These are phyloP conservation scores for Pecoramyces ruminantium DNA, from an alignment of 192 early-diverging fungal genomes.

Conservation along the genomic window DNA sequence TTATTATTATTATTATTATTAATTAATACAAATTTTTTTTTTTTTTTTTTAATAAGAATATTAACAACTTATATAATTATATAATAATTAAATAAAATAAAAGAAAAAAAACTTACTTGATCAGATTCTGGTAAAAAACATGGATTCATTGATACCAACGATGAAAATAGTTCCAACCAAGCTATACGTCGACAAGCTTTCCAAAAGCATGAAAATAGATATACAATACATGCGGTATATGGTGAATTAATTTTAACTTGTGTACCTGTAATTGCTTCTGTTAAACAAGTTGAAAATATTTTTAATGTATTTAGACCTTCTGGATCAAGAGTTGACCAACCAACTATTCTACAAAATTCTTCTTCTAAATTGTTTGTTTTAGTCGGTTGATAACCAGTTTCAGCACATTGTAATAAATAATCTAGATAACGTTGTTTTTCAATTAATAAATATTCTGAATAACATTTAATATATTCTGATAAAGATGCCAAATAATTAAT, in stretches of 20 bases:
- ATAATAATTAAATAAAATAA: too few species aligned
- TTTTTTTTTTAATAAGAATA: too few species aligned
- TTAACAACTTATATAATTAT: too few species aligned
- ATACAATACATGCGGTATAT: not conserved
- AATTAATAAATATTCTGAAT: not conserved
- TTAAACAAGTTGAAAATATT: not conserved
- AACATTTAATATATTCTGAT: not conserved
- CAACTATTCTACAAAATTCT: not conserved
- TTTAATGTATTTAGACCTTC: not conserved
- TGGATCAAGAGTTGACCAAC: not conserved
- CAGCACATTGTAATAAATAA: not conserved
- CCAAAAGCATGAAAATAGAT: not conserved
- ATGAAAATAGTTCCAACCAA: not conserved
- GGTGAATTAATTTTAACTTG: not conserved
- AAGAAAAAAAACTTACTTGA: not conserved
- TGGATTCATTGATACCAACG: not conserved
- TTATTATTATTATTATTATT: too few species aligned
- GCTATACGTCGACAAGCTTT: not conserved
- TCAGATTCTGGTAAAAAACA: not conserved
- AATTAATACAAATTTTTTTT: too few species aligned
- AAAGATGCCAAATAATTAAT: not conserved
- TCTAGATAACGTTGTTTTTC: not conserved
- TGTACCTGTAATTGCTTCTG: not conserved
- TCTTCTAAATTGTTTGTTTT: not conserved
- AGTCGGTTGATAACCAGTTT: not conserved